phyloP scores from a whole-genome alignment of 352 stramenopile genomes.

The Globisporangium takayamanum region DNA sequence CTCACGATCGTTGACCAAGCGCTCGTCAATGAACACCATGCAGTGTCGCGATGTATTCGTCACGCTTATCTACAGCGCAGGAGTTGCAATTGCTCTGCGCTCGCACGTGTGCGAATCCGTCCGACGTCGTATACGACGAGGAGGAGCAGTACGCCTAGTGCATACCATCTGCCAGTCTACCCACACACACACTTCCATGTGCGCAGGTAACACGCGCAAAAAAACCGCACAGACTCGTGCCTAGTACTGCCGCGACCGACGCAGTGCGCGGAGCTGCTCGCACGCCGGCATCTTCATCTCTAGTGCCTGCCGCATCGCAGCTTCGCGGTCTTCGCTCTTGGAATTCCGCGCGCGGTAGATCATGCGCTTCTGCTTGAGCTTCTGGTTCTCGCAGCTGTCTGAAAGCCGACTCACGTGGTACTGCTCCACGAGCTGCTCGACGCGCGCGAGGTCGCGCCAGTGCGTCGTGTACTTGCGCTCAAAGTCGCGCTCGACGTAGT shows the following conservation, averaged over 20 bases:
- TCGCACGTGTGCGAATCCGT: too few relatives aligned
- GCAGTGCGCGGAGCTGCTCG: constrained; percentile 66
- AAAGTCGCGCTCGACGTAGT: constrained; percentile 85
- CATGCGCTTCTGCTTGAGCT: constrained; percentile 83
- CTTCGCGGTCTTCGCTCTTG: constrained; percentile 66
- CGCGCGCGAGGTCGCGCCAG: constrained; percentile 75
- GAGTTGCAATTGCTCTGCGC: too few relatives aligned
- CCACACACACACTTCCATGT: not conserved
- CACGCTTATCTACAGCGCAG: too few relatives aligned
- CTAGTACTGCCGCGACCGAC: constrained; percentile 56
- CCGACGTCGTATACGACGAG: not conserved
- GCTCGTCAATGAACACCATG: too few relatives aligned
- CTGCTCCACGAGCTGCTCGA: constrained; percentile 86
- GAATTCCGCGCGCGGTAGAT: constrained; percentile 81
- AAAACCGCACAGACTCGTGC: not conserved
- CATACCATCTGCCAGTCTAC: not conserved
- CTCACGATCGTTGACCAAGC: too few relatives aligned
- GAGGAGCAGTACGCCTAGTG: not conserved
- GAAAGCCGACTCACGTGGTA: constrained; percentile 62
- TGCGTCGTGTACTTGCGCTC: constrained; percentile 82
- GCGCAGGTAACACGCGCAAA: not conserved
- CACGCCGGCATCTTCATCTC: constrained; percentile 84
- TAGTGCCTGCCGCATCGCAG: constrained; percentile 67
- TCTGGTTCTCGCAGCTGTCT: constrained; percentile 75
- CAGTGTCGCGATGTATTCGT: too few relatives aligned